These are phyloP conservation scores for Tephrocybe sp. DNA, from an alignment of 768 basidiomycete species.

Conservation along the genomic window DNA sequence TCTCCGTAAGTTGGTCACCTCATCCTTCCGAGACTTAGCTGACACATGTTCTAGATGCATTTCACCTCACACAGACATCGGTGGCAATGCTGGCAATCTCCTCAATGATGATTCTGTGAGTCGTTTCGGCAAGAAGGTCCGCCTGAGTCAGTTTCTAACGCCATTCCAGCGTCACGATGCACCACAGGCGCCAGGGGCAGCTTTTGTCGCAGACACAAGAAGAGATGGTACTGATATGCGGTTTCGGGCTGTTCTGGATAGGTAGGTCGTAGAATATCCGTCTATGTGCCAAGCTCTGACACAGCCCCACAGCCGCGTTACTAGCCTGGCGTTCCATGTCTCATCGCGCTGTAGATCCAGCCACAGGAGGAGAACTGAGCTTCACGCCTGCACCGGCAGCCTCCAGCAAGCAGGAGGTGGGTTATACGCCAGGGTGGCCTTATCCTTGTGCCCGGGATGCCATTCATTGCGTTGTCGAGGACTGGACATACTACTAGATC, in stretches of 20 bases:
- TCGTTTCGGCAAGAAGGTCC: slow-evolving; percentile 7
- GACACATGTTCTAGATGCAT: slow-evolving; percentile 42
- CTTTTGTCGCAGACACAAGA: slow-evolving; percentile 71
- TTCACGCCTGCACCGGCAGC: slow-evolving; percentile 9
- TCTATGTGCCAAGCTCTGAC: slow-evolving; percentile 1
- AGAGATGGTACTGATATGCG: slow-evolving; percentile 69
- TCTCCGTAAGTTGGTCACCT: slow-evolving; percentile 34
- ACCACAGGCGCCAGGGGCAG: slow-evolving; percentile 61
- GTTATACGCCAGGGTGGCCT: slow-evolving; percentile 29
- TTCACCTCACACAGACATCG: slow-evolving; percentile 71
- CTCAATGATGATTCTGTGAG: slow-evolving; percentile 67
- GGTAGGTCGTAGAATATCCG: slow-evolving; percentile 42
- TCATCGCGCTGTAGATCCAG: slow-evolving; percentile 25
- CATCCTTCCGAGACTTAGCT: not conserved
- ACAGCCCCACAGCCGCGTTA: slow-evolving; percentile 30
- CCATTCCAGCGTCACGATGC: slow-evolving; percentile 57
- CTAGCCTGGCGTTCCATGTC: slow-evolving; percentile 45
- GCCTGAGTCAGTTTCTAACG: not conserved
- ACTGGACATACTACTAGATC: slow-evolving; percentile 21
- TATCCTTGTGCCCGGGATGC: slow-evolving; percentile 61
- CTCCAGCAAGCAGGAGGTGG: slow-evolving; percentile 11
- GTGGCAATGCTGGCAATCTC: slow-evolving; percentile 69
- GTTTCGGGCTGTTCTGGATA: slow-evolving; percentile 75
- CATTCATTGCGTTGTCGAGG: slow-evolving; percentile 66
- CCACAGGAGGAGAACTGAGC: slow-evolving; percentile 19